These are phyloP conservation scores for Diaporthe longicolla DNA, from an alignment of 2,329 filamentous ascomycete species.

Conservation along the genomic window DNA sequence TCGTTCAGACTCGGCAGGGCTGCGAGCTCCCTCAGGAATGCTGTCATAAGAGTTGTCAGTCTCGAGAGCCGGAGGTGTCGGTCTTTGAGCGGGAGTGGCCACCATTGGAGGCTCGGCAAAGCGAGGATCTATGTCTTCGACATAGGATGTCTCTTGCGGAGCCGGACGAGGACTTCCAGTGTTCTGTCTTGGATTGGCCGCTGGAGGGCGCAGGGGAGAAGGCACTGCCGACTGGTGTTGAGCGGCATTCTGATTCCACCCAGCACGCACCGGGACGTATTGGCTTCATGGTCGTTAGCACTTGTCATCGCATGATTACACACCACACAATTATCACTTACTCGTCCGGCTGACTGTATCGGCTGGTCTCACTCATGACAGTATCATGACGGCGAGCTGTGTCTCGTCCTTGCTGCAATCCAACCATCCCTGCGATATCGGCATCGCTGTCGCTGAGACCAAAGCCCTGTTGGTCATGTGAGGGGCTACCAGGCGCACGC, in stretches of 20 bases:
- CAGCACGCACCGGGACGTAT: conserved; percentile 69
- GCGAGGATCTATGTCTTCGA: conserved; percentile 90
- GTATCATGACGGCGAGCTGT: conserved; percentile 61
- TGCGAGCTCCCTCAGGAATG: conserved; percentile 67
- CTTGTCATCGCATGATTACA: background rate
- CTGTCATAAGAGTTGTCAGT: conserved; percentile 51
- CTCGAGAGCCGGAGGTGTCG: conserved; percentile 49
- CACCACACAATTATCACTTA: conserved; percentile 62
- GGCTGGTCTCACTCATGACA: conserved; percentile 76
- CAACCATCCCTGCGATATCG: conserved; percentile 81
- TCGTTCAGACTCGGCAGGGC: conserved; percentile 82
- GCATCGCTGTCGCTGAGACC: conserved; percentile 75
- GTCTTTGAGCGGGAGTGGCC: conserved; percentile 49
- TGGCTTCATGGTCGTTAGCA: conserved; percentile 51
- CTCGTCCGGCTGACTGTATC: conserved; percentile 78
- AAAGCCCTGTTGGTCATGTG: conserved; percentile 57
- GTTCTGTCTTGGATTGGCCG: conserved; percentile 54
- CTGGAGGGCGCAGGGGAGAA: conserved; percentile 40
- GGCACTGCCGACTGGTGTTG: conserved; percentile 56
- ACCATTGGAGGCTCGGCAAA: conserved; percentile 71
- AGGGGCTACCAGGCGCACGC: conserved; percentile 76
- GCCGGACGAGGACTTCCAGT: conserved; percentile 54
- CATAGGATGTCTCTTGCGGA: conserved; percentile 44
- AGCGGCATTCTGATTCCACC: conserved; percentile 67
- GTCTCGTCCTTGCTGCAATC: conserved; percentile 49